Evolutionary conservation across 768 basidiomycete genomes (phyloP).

Genomic region (Mycena pura): DNA sequence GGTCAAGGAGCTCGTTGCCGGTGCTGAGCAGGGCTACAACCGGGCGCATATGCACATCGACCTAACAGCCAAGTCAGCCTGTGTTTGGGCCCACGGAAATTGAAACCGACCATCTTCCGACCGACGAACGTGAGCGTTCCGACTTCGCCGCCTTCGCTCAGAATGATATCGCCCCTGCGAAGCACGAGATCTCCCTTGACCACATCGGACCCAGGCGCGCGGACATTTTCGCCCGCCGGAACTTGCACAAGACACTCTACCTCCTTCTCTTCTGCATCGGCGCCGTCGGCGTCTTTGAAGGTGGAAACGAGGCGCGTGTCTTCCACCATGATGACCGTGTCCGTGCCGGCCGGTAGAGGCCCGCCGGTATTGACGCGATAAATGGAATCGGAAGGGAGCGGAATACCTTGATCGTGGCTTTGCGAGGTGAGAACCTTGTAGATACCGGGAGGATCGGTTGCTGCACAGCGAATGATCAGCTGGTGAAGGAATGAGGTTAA

Average conservation of each 20-base stretch:
- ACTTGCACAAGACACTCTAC: conserved; percentile 73
- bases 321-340: conserved; percentile 92
- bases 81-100: too few relatives aligned
- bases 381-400: conserved; percentile 57
- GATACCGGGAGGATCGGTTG: conserved; percentile 65
- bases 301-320: conserved; percentile 80
- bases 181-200: conserved; percentile 70
- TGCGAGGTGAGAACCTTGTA: conserved; percentile 72
- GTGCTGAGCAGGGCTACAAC: conserved; percentile 84
- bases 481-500: too few relatives aligned
- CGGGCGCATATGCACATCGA: conserved; percentile 73
- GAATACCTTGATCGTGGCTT: conserved; percentile 53
- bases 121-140: conserved; percentile 86
- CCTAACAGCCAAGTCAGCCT: too few relatives aligned
- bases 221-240: conserved; percentile 71
- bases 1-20: conserved; percentile 80
- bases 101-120: conserved; percentile 60
- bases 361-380: conserved; percentile 90
- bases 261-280: conserved; percentile 69
- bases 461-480: conserved; percentile 41
- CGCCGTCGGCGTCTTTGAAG: conserved; percentile 41
- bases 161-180: conserved; percentile 64
- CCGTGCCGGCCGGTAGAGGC: conserved; percentile 75
- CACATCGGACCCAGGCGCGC: conserved; percentile 78
- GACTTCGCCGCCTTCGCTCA: conserved; percentile 78